Evolutionary conservation across 2,329 filamentous ascomycete genomes (phyloP).

Genomic region (Shiraia bambusicola): DNA sequence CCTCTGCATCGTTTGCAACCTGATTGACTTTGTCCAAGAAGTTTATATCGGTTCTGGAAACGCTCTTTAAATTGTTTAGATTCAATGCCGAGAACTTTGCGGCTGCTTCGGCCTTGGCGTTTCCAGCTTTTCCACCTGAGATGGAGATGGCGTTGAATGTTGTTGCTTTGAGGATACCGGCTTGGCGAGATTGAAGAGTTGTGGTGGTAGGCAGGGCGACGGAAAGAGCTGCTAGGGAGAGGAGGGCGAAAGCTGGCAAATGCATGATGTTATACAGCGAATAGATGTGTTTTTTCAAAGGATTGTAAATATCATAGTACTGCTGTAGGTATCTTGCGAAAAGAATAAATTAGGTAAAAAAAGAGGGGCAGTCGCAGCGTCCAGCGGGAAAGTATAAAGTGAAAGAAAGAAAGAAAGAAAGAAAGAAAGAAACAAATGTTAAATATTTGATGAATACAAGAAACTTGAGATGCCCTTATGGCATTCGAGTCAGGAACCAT

Average conservation of each 20-base stretch:
- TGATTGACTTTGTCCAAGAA: constrained; percentile 57
- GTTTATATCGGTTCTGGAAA: constrained; percentile 52
- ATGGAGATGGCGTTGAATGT: constrained; percentile 51
- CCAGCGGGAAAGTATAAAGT: constrained; percentile 24
- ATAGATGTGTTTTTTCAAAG: neutral
- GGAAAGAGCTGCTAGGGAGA: constrained; percentile 31
- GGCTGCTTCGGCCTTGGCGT: constrained; percentile 26
- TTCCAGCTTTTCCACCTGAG: constrained; percentile 11
- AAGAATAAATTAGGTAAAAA: constrained; percentile 11
- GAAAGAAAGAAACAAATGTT: constrained; percentile 10
- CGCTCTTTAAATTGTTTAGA: constrained; percentile 48
- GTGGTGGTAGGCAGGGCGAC: constrained; percentile 31
- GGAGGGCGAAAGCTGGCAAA: constrained; percentile 28
- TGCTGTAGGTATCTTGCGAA: constrained; percentile 19
- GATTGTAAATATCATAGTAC: no score
- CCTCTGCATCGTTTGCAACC: constrained; percentile 58
- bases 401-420: no score
- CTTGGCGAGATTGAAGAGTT: constrained; percentile 21
- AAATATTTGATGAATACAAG: constrained; percentile 21
- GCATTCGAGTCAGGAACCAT: constrained; percentile 9
- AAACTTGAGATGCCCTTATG: constrained; percentile 17
- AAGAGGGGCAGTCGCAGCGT: constrained; percentile 25
- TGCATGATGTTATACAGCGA: constrained; percentile 25
- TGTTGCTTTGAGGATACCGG: constrained; percentile 30
- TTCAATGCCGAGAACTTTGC: constrained; percentile 58